These are phyloP conservation scores for Cornus kousa DNA, from an alignment of 148 eudicot species.

Conservation along the genomic window DNA sequence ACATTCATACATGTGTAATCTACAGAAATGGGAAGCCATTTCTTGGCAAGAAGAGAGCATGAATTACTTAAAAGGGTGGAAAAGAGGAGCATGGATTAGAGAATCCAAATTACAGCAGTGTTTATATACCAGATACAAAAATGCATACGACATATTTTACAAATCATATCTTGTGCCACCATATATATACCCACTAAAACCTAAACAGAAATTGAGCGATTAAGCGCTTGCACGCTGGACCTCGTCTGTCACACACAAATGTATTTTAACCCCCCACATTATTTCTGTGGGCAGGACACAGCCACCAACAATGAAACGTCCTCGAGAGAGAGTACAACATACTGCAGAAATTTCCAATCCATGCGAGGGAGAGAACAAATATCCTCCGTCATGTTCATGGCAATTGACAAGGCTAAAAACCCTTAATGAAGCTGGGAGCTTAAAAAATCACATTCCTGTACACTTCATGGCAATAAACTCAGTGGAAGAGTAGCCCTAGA, in stretches of 20 bases:
- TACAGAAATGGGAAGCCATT: background rate
- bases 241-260: conserved; percentile 10
- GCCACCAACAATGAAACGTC: background rate
- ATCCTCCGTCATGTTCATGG: conserved; percentile 1
- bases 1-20: background rate
- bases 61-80: no score
- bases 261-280: background rate
- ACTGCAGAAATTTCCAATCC: background rate
- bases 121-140: background rate
- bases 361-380: background rate
- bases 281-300: background rate
- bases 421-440: background rate
- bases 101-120: background rate
- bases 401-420: background rate
- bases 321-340: background rate
- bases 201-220: background rate
- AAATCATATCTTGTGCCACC: background rate
- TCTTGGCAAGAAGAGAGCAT: background rate
- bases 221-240: conserved; percentile 21
- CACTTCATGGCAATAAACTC: conserved; percentile 5
- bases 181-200: background rate
- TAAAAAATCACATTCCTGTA: conserved; percentile 8
- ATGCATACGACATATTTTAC: background rate
- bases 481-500: conserved; percentile 4
- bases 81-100: background rate